Percentiles rank a stretch among this genome's conserved stretches.
These are phyloP conservation scores for Aspergillus sp. DNA, from an alignment of 2,329 filamentous ascomycete genomes.

Conservation along the genomic window DNA sequence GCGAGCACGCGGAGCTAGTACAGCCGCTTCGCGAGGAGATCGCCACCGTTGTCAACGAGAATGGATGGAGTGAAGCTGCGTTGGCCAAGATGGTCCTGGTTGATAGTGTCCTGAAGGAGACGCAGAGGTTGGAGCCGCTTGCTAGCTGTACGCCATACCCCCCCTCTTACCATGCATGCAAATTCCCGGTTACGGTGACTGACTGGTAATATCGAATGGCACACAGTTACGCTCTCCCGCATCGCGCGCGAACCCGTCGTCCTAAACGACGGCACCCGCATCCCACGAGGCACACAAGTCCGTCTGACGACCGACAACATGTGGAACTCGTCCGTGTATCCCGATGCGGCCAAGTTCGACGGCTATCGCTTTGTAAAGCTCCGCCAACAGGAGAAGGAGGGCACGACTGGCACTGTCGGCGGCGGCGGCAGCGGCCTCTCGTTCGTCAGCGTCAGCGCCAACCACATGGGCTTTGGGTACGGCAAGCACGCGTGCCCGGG, in stretches of 20 bases:
- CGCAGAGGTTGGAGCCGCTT: slow-evolving; percentile 36
- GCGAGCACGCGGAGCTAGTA: slow-evolving; percentile 2
- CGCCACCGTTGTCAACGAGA: neutral
- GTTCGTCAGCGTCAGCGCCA: neutral
- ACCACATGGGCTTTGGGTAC: slow-evolving; percentile 9
- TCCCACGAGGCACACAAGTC: neutral
- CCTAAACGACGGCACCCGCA: neutral
- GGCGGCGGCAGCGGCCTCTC: neutral
- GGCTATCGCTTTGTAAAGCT: slow-evolving; percentile 6
- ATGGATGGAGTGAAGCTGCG: slow-evolving; percentile 39
- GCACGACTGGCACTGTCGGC: neutral
- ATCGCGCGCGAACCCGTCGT: neutral
- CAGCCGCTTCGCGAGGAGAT: slow-evolving; percentile 5
- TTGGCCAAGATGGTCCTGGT: slow-evolving; percentile 46
- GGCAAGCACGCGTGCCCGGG: slow-evolving; percentile 10
- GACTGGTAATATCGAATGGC: neutral
- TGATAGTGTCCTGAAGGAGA: slow-evolving; percentile 51
- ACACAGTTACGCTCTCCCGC: neutral
- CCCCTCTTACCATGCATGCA: neutral
- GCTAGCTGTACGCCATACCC: slow-evolving; percentile 18
- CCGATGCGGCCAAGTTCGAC: slow-evolving; percentile 6
- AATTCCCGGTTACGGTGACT: neutral
- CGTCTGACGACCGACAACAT: neutral
- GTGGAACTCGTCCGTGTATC: neutral
- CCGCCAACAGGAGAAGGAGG: neutral